Conservation (phyloP, 495 filamentous ascomycete species). For the Podospora australis region DNA sequence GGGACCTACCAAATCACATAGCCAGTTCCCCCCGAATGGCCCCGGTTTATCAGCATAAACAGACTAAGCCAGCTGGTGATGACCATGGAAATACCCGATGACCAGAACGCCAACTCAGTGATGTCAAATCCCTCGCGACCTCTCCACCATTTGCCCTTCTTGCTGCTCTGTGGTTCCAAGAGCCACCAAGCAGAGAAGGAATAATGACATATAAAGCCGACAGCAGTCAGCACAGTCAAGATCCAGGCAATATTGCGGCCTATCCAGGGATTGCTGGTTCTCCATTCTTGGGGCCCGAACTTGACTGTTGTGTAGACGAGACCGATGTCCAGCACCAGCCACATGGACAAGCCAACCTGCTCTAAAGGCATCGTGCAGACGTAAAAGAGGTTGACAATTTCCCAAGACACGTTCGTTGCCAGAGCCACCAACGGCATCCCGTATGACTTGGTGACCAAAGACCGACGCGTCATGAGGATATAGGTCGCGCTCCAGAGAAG, state of each 20-base stretch:
- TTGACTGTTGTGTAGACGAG: slow-evolving; percentile 33
- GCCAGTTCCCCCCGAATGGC: slow-evolving; percentile 35
- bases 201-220: slow-evolving; percentile 26
- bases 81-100: slow-evolving; percentile 24
- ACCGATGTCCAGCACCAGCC: slow-evolving; percentile 37
- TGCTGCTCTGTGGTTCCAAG: slow-evolving; percentile 19
- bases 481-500: slow-evolving; percentile 37
- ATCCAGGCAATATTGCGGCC: slow-evolving; percentile 29
- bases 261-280: slow-evolving; percentile 23
- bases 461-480: slow-evolving; percentile 34
- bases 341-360: slow-evolving; percentile 32
- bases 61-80: slow-evolving; percentile 26
- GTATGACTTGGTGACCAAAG: slow-evolving; percentile 34
- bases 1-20: slow-evolving; percentile 37
- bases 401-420: slow-evolving; percentile 40
- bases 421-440: slow-evolving; percentile 41
- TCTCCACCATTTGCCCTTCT: slow-evolving; percentile 31
- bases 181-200: slow-evolving; percentile 35
- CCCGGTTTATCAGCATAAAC: slow-evolving; percentile 29
- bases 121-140: slow-evolving; percentile 33
- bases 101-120: slow-evolving; percentile 42
- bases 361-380: slow-evolving; percentile 35
- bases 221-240: slow-evolving; percentile 18
- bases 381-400: slow-evolving; percentile 35
- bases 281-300: slow-evolving; percentile 32